phyloP scores from a whole-genome alignment of 31 red algal species.

The Endocladia muricata region DNA sequence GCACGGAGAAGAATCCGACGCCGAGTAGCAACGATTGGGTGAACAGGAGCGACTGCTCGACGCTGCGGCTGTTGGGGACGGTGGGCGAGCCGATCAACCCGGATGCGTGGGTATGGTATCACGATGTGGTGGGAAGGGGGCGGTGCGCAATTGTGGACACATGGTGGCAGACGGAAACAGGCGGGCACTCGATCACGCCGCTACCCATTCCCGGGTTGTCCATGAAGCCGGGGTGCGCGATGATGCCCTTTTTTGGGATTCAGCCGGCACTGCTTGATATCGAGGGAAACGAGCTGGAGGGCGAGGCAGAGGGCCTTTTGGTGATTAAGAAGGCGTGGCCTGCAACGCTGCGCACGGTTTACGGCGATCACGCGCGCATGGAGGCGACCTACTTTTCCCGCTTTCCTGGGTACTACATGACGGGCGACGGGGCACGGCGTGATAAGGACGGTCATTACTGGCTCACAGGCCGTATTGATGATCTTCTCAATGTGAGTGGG shows the following conservation, averaged over 20 bases:
- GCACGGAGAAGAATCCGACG: constrained; percentile 10
- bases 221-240: constrained; percentile 87
- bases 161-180: constrained; percentile 99
- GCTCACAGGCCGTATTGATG: constrained; percentile 96
- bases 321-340: constrained; percentile 85
- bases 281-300: constrained; percentile 70
- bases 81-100: constrained; percentile 99
- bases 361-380: constrained; percentile 93
- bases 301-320: constrained; percentile 82
- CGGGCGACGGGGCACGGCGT: constrained; percentile 90
- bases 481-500: constrained; percentile 98
- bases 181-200: constrained; percentile 79
- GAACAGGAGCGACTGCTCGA: constrained; percentile 29
- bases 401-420: constrained; percentile 96
- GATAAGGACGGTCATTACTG: constrained; percentile 95
- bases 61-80: constrained; percentile 81
- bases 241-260: constrained; percentile 94
- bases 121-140: constrained; percentile 77
- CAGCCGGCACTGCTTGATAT: constrained; percentile 78
- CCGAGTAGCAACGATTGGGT: constrained; percentile 71
- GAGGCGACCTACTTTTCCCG: constrained; percentile 86
- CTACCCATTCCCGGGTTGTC: constrained; percentile 68
- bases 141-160: constrained; percentile 93
- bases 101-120: constrained; percentile 96
- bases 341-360: constrained; percentile 80